Evolutionary conservation across 345 rosid genomes (phyloP).

Genomic region (Stellera chamaejasme): DNA sequence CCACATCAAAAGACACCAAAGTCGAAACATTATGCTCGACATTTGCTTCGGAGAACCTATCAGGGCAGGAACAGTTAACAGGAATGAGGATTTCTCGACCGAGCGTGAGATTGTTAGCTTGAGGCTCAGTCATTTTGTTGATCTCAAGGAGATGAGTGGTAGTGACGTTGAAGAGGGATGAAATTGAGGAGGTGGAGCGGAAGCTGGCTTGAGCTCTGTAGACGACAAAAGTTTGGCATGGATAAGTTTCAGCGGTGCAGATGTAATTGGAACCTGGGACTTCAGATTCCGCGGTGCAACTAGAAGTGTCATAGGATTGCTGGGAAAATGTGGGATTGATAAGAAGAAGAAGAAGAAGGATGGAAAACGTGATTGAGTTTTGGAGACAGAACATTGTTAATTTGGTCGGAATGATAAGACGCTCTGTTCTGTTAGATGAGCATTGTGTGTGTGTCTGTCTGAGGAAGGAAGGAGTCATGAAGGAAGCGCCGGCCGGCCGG

Average conservation of each 20-base stretch:
- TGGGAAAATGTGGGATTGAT: conserved; percentile 12
- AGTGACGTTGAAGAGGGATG: conserved; percentile 21
- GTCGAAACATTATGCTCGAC: conserved; percentile 15
- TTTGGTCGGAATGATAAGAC: too few relatives aligned
- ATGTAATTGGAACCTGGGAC: conserved; percentile 14
- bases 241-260: conserved; percentile 8
- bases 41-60: conserved; percentile 11
- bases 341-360: conserved; percentile 9
- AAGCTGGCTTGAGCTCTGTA: conserved; percentile 24
- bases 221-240: conserved; percentile 17
- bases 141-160: conserved; percentile 7
- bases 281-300: conserved; percentile 14
- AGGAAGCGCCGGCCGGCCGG: too few relatives aligned
- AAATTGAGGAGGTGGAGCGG: conserved; percentile 15
- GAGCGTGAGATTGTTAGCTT: conserved; percentile 13
- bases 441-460: too few relatives aligned
- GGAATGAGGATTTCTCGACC: conserved; percentile 26
- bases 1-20: conserved; percentile 10
- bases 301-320: conserved; percentile 21
- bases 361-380: conserved; percentile 10
- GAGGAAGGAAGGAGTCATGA: too few relatives aligned
- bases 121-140: conserved; percentile 18
- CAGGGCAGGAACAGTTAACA: conserved; percentile 16
- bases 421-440: too few relatives aligned
- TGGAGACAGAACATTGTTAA: conserved; percentile 14